A percentile compares a stretch with the other conserved stretches of the same genome.
phyloP scores from a whole-genome alignment of 139 green algal genomes.

The Chlorella sp. region DNA sequence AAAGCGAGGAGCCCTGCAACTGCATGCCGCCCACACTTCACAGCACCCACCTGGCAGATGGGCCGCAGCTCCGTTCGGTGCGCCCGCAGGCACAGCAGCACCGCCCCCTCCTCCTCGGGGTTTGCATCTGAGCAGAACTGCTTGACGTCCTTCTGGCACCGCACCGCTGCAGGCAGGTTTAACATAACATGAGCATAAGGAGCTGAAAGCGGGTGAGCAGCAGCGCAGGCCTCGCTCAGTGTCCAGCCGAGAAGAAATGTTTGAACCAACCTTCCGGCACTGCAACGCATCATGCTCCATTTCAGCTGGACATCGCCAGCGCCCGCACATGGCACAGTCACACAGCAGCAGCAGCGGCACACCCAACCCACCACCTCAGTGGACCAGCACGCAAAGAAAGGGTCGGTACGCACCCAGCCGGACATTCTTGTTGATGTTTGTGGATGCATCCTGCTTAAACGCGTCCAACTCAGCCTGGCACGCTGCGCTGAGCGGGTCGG shows the following conservation, averaged over 20 bases:
- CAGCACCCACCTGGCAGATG: slow-evolving; percentile 9
- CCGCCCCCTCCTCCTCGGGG: not conserved
- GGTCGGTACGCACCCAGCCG: not conserved
- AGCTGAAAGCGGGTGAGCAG: too few relatives aligned
- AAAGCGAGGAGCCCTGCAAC: not conserved
- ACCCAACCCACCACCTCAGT: too few relatives aligned
- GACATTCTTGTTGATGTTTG: slow-evolving; percentile 10
- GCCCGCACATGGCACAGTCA: not conserved
- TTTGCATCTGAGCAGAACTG: not conserved
- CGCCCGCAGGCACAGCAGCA: slow-evolving; percentile 21
- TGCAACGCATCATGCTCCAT: not conserved
- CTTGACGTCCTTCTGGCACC: not conserved
- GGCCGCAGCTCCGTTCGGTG: not conserved
- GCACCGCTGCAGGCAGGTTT: not conserved
- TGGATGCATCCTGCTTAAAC: not conserved
- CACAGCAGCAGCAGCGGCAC: not conserved
- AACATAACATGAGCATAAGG: too few relatives aligned
- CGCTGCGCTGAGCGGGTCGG: not conserved
- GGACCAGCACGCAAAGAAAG: too few relatives aligned
- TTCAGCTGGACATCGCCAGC: not conserved
- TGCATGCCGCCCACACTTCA: not conserved
- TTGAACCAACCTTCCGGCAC: not conserved
- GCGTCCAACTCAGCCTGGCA: not conserved
- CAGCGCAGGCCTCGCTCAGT: too few relatives aligned
- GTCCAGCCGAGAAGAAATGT: too few relatives aligned